A percentile compares a stretch with the other conserved stretches of the same genome.
Evolutionary conservation across 2,329 filamentous ascomycete genomes (phyloP).

Genomic region (Dactylellina haptotyla): DNA sequence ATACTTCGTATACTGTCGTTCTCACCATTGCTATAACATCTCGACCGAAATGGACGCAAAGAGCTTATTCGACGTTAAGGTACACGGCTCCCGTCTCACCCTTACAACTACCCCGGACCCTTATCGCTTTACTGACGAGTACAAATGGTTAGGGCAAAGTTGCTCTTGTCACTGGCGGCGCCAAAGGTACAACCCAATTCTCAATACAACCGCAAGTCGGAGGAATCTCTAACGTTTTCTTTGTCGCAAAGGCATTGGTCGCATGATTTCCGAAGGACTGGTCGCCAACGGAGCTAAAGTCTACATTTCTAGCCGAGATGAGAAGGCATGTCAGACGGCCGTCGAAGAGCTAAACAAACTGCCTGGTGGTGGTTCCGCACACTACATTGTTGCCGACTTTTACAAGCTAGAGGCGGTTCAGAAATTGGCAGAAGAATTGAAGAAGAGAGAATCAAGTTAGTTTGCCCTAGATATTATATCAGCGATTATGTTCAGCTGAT

Average conservation of each 20-base stretch:
- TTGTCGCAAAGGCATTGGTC: conserved; percentile 67
- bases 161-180: conserved; percentile 69
- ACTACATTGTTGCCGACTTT: conserved; percentile 71
- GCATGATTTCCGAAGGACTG: conserved; percentile 75
- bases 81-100: conserved; percentile 58
- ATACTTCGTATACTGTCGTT: conserved; percentile 1
- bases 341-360: conserved; percentile 69
- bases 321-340: conserved; percentile 70
- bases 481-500: not conserved
- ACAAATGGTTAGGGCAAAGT: conserved; percentile 65
- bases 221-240: not conserved
- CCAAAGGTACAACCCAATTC: conserved; percentile 55
- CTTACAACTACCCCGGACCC: not conserved
- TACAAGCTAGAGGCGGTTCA: conserved; percentile 71
- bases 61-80: conserved; percentile 71
- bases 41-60: conserved; percentile 66
- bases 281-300: conserved; percentile 74
- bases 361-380: conserved; percentile 66
- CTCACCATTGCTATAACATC: too few relatives aligned
- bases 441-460: conserved; percentile 64
- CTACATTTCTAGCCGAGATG: conserved; percentile 75
- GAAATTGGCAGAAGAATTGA: conserved; percentile 69
- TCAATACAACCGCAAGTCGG: not conserved
- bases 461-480: conserved; percentile 9
- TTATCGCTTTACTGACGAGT: conserved; percentile 5